A percentile compares a stretch with the other conserved stretches of the same genome.
Conservation (phyloP, 768 basidiomycete genomes). For the Pleurotus tuoliensis region DNA sequence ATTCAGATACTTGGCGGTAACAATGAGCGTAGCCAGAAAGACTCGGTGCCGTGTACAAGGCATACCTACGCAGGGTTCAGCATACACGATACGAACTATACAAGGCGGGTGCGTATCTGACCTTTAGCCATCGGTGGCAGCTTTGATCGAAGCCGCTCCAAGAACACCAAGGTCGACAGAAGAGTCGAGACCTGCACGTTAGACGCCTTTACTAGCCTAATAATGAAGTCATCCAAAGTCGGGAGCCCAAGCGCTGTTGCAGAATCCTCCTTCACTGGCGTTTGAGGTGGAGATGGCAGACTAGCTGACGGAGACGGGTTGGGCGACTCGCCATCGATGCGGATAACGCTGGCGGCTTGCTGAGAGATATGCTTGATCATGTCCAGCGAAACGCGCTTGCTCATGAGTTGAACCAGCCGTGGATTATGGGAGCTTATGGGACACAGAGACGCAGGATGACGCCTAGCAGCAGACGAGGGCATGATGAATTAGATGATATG, state of each 20-base stretch:
- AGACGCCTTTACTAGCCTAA: constrained; percentile 70
- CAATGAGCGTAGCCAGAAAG: constrained; percentile 93
- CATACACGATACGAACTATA: neutral
- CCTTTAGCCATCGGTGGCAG: constrained; percentile 85
- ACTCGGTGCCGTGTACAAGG: constrained; percentile 93
- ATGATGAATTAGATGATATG: constrained; percentile 6
- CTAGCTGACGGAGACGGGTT: constrained; percentile 17
- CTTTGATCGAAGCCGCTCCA: constrained; percentile 79
- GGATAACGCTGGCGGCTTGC: constrained; percentile 73
- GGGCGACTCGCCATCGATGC: constrained; percentile 51
- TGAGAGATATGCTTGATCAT: constrained; percentile 87
- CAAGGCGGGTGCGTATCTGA: constrained; percentile 28
- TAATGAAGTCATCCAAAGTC: constrained; percentile 80
- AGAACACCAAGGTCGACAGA: constrained; percentile 86
- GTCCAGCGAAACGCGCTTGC: constrained; percentile 71
- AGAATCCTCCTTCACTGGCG: neutral
- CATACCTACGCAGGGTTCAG: constrained; percentile 49
- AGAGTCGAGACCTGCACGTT: constrained; percentile 91
- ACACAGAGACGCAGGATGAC: constrained; percentile 80
- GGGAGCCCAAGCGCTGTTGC: constrained; percentile 32
- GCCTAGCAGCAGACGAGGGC: constrained; percentile 8
- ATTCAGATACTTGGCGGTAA: constrained; percentile 95
- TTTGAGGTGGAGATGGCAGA: constrained; percentile 9
- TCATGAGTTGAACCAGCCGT: constrained; percentile 74
- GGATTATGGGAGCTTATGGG: constrained; percentile 76